Conservation (phyloP, 345 rosid genomes). For the Pseudoturritis turrita region DNA sequence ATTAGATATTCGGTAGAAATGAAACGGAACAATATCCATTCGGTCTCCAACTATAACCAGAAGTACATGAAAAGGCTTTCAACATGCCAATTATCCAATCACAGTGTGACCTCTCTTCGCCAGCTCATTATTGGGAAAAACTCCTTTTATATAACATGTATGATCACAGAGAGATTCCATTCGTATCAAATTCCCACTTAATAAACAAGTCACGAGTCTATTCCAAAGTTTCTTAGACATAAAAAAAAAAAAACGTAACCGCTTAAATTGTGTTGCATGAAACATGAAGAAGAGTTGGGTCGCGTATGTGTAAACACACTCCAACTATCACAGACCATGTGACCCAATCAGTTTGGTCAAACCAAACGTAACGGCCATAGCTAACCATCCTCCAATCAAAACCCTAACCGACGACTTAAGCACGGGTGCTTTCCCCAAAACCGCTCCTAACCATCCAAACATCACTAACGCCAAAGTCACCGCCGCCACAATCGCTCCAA, state of each 20-base stretch:
- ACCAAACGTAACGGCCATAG: slow-evolving; percentile 85
- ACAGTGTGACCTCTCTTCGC: no score
- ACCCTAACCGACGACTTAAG: slow-evolving; percentile 58
- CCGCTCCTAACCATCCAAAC: slow-evolving; percentile 79
- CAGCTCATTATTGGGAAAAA: background rate
- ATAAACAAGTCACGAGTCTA: background rate
- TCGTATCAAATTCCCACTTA: background rate
- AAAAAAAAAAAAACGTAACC: slow-evolving; percentile 12
- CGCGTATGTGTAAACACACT: slow-evolving; percentile 8
- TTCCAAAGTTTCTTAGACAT: slow-evolving; percentile 14
- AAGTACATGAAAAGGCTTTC: background rate
- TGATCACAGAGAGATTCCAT: background rate
- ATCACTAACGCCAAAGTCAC: slow-evolving; percentile 54
- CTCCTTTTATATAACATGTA: background rate
- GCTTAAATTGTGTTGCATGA: slow-evolving; percentile 15
- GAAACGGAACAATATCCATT: no score
- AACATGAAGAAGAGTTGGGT: slow-evolving; percentile 19
- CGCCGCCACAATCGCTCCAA: slow-evolving; percentile 52
- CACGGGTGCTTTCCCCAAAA: slow-evolving; percentile 64
- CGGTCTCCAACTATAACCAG: no score
- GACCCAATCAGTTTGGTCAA: slow-evolving; percentile 71
- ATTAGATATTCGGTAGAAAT: no score
- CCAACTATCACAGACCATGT: slow-evolving; percentile 39
- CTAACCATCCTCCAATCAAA: slow-evolving; percentile 82
- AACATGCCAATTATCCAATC: background rate